Evolutionary conservation across 2,329 filamentous ascomycete genomes (phyloP), one percentile per base, ranked within the genome.

Genomic region (Lachnellula arida): DNA sequence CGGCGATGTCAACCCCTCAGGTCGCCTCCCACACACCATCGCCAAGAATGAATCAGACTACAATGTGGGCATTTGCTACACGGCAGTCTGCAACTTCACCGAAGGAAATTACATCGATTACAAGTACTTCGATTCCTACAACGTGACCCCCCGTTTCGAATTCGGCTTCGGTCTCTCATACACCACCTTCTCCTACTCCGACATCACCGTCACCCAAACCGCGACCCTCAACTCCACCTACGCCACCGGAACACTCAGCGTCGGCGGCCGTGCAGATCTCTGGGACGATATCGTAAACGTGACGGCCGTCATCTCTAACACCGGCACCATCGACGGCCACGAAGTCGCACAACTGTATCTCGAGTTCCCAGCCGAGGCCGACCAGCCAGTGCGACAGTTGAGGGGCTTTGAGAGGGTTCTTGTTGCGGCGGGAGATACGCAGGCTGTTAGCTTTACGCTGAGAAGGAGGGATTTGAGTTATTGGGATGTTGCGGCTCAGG

Each of bases 401-500:
- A 77, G 85, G 1, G 84, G 86, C 5, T 88, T 87, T 59, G 76
- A 78, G 25, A 86, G 85, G 67, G 76, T 81, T 0, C 68, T 67
- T 2, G 65, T 88, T 12, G 60, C 67, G 0, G 74, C 44, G 6
- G 23, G 19, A 2, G 28, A 17, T 2, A 3, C 11, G 8, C 8
- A 79, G 0, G 76, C 78, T 0, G 66, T 82, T 4, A 70, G 61
- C 0, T 81, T 88, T 60, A 71, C 77, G 32, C 67, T 88, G 35
- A 83, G 78, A 3, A 75, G 81, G 54, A 79, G 84, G 48, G 85
- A 88, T 62, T 65, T 88, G 53, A 85, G 82, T 60, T 74, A 82
- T 1, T 88, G 85, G 85, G 81, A 87, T 65, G 80, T 84, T 1
- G 72, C 68, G 0, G 71, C 71, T 17, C 84, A 87, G 71, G 73